Evolutionary conservation across 257 asterid species (phyloP).

Genomic region (Solanum paucissectum): DNA sequence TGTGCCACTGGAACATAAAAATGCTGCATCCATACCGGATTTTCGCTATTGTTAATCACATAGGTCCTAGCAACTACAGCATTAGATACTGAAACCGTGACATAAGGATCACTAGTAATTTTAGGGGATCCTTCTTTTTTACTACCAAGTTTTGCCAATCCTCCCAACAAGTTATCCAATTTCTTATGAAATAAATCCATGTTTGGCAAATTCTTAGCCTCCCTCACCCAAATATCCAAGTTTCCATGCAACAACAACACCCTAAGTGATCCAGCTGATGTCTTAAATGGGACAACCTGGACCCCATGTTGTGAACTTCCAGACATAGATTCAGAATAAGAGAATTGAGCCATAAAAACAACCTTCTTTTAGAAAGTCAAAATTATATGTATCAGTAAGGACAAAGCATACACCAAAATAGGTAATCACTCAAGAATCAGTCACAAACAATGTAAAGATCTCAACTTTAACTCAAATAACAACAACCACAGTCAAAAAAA

Average conservation of each 20-base stretch:
- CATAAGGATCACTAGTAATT: slow-evolving; percentile 87
- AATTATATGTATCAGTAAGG: background rate
- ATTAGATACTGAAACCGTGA: slow-evolving; percentile 46
- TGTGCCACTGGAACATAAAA: slow-evolving; percentile 83
- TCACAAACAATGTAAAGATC: background rate
- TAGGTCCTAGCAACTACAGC: slow-evolving; percentile 76
- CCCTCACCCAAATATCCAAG: slow-evolving; percentile 69
- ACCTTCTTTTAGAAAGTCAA: slow-evolving; percentile 1
- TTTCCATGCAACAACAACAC: slow-evolving; percentile 67
- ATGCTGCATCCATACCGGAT: slow-evolving; percentile 87
- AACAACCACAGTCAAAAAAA: too few relatives aligned
- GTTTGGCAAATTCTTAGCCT: slow-evolving; percentile 71
- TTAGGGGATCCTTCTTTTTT: slow-evolving; percentile 35
- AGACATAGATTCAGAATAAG: slow-evolving; percentile 31
- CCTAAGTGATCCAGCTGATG: slow-evolving; percentile 37
- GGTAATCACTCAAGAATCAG: background rate
- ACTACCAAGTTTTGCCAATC: slow-evolving; percentile 22
- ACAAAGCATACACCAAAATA: background rate
- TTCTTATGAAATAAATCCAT: slow-evolving; percentile 59
- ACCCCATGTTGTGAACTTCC: slow-evolving; percentile 48
- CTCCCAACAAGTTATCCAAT: slow-evolving; percentile 42
- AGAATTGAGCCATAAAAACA: slow-evolving; percentile 35
- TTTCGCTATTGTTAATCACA: slow-evolving; percentile 56
- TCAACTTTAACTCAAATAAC: background rate
- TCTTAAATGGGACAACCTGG: slow-evolving; percentile 60